Evolutionary conservation across 495 filamentous ascomycete genomes (phyloP), one percentile per base, ranked within the genome.

Genomic region (Penicillium turbatum): DNA sequence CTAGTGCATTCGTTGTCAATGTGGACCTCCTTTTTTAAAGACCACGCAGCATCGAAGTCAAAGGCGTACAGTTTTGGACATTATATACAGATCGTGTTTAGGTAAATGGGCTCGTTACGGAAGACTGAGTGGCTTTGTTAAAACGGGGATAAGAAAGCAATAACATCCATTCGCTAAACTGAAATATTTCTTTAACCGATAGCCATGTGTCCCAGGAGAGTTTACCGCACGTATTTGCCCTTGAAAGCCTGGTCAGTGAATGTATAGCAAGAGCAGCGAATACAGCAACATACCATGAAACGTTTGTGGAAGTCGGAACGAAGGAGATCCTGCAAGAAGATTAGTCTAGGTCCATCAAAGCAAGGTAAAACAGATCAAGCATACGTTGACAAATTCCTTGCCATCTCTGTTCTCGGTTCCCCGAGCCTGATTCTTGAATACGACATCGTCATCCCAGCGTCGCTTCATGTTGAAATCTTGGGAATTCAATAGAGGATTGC

Each of bases 401-500:
- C 82, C 86, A 74, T 92, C 90, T 72, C 87, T 90, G 50, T 95
- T 90, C 62, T 96, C 93, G 9, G 90, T 96, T 3, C 93, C 93
- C 40, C 95, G 82, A 30, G 92, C 93, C 71, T 97, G 93, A 70
- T 98, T 98, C 76, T 95, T 96, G 74, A 98, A 98, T 15, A 98
- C 90, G n/a, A 98, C 93, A 74, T 98, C 93, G 55, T 98, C 93
- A 60, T 98, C 93, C 93, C 93, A 98, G 64, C 91, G 82, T 21
- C 65, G 64, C 60, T 68, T 68, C 37, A 66, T 61, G 54, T 77
- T 75, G 70, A 76, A 75, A 35, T 76, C 73, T 29, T 76, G 64
- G 0, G 86, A 65, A 60, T 96, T 97, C 24, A 98, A 77, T 36
- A 98, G 72, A 15, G 93, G 95, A 65, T 98, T 98, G 13, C 93